Evolutionary conservation across 2,329 filamentous ascomycete species (phyloP).

Genomic region (Macrophomina phaseolina): DNA sequence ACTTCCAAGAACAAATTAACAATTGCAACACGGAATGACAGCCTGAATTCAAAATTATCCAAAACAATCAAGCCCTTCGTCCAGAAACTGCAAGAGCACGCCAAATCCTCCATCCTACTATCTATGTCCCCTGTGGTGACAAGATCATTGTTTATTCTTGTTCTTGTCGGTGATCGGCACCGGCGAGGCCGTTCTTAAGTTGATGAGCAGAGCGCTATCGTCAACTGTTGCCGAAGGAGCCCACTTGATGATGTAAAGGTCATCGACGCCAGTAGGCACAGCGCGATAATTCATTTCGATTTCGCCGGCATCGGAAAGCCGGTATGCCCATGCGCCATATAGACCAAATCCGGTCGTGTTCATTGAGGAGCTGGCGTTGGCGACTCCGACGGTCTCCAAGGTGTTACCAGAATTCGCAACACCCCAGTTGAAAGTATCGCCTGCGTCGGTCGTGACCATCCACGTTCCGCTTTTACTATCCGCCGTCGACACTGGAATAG

Average conservation of each 20-base stretch:
- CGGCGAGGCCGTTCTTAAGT: constrained; percentile 11
- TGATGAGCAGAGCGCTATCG: constrained; percentile 6
- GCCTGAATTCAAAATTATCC: too few relatives aligned
- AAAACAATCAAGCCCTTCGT: too few relatives aligned
- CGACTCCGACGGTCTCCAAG: constrained; percentile 38
- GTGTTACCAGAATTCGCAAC: constrained; percentile 31
- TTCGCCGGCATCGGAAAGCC: constrained; percentile 33
- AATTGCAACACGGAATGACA: too few relatives aligned
- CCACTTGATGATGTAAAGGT: constrained; percentile 31
- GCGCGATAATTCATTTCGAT: constrained; percentile 36
- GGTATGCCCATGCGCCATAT: constrained; percentile 41
- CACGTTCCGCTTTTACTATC: constrained; percentile 30
- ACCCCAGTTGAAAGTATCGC: constrained; percentile 33
- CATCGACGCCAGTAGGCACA: constrained; percentile 28
- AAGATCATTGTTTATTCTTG: neutral
- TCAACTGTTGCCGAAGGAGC: constrained; percentile 15
- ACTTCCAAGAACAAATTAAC: too few relatives aligned
- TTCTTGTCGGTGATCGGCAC: constrained; percentile 23
- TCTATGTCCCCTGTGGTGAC: neutral
- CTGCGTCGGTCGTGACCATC: constrained; percentile 31
- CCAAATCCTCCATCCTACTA: neutral
- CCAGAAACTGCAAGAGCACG: neutral
- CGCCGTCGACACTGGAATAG: constrained; percentile 29
- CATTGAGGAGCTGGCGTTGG: constrained; percentile 29
- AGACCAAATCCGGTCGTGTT: constrained; percentile 38